Conservation (phyloP, 73 alveolate species). For the Paramecium tetraurelia region DNA sequence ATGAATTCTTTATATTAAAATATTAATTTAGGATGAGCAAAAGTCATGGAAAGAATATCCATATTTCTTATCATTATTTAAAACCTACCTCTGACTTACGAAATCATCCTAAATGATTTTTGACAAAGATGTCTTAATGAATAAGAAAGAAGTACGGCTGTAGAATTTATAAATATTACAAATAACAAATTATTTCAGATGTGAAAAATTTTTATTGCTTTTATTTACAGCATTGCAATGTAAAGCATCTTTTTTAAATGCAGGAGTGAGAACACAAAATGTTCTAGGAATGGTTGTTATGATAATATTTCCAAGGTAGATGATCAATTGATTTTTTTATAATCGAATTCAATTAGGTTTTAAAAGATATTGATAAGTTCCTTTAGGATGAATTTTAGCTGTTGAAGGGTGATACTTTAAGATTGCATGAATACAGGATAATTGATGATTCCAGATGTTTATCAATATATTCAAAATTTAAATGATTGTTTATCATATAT, state of each 20-base stretch:
- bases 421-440: not conserved
- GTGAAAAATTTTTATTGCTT: not conserved
- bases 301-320: not conserved
- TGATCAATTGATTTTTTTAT: not conserved
- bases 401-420: not conserved
- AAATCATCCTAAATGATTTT: not conserved
- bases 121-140: not conserved
- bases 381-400: not conserved
- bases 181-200: too few relatives aligned
- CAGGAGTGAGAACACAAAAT: not conserved
- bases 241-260: not conserved
- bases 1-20: not conserved
- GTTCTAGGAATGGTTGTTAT: not conserved
- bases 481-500: not conserved
- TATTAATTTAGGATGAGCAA: not conserved
- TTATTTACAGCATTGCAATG: not conserved
- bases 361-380: not conserved
- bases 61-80: not conserved
- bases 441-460: not conserved
- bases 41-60: constrained; percentile 16
- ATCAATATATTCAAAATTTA: not conserved
- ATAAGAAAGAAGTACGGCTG: not conserved
- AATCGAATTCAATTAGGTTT: not conserved
- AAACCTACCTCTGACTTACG: not conserved
- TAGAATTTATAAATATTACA: not conserved